A percentile compares a stretch with the other conserved stretches of the same genome.
Evolutionary conservation across 352 stramenopile genomes (phyloP).

Genomic region (Phytophthora sansomeana): DNA sequence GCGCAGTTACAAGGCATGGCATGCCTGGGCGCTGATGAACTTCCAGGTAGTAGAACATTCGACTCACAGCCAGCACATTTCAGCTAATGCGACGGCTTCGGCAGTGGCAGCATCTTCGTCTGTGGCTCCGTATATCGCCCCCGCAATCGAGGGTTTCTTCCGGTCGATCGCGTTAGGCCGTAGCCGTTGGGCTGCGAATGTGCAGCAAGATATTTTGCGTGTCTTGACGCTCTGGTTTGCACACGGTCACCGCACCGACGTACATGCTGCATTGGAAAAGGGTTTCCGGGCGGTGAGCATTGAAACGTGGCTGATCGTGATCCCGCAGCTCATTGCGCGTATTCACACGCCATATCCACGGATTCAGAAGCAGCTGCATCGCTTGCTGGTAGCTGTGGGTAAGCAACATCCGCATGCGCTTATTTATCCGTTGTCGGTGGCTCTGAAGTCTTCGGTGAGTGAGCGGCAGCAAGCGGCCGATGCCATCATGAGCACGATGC

Average conservation of each 20-base stretch:
- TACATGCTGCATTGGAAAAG: constrained; percentile 77
- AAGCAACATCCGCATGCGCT: constrained; percentile 97
- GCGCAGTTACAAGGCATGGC: constrained; percentile 92
- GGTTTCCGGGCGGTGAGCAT: constrained; percentile 94
- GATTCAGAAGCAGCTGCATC: constrained; percentile 87
- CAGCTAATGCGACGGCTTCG: constrained; percentile 34
- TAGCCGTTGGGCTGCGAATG: constrained; percentile 95
- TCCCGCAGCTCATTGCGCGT: constrained; percentile 96
- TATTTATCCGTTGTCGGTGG: constrained; percentile 98
- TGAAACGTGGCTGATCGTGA: constrained; percentile 98
- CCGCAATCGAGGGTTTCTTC: constrained; percentile 94
- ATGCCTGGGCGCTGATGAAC: constrained; percentile 98
- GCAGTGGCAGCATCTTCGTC: constrained; percentile 30
- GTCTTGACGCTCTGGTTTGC: constrained; percentile 98
- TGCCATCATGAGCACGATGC: constrained; percentile 95
- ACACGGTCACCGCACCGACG: constrained; percentile 93
- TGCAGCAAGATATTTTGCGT: constrained; percentile 98
- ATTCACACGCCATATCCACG: constrained; percentile 74
- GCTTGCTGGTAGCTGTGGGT: constrained; percentile 90
- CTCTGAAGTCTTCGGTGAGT: constrained; percentile 95
- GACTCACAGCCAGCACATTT: constrained; percentile 52
- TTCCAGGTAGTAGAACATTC: constrained; percentile 96
- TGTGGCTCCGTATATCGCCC: constrained; percentile 68
- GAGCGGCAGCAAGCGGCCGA: constrained; percentile 92
- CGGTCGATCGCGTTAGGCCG: constrained; percentile 95